These are phyloP conservation scores for Spergularia marina DNA, from an alignment of 148 eudicot genomes.

Conservation along the genomic window DNA sequence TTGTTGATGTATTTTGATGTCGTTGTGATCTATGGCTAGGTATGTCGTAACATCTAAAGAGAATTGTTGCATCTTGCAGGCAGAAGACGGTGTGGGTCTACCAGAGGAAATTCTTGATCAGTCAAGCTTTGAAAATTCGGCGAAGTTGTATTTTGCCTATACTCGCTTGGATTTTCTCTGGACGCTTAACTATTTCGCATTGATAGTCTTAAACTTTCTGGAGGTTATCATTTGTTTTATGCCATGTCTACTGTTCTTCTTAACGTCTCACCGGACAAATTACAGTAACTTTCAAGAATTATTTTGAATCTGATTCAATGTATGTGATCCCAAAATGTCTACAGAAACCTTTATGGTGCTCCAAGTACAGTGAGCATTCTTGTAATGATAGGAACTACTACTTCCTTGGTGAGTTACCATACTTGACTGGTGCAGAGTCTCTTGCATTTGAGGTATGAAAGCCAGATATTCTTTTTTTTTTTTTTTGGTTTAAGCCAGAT, in stretches of 20 bases:
- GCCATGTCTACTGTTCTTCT: background rate
- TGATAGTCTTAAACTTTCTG: conserved; percentile 62
- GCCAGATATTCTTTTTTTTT: background rate
- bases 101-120: conserved; percentile 86
- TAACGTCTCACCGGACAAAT: background rate
- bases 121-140: conserved; percentile 56
- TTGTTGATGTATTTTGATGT: background rate
- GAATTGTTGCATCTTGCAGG: conserved; percentile 53
- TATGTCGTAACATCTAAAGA: background rate
- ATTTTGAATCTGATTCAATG: background rate
- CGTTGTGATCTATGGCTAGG: conserved; percentile 4
- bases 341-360: conserved; percentile 97
- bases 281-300: background rate
- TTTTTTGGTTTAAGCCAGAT: too few species aligned
- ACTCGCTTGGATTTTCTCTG: conserved; percentile 67
- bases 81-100: conserved; percentile 90
- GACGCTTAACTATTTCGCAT: conserved; percentile 75
- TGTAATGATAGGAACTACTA: conserved; percentile 69
- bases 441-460: conserved; percentile 65
- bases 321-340: conserved; percentile 18
- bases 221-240: conserved; percentile 48
- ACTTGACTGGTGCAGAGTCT: conserved; percentile 59
- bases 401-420: conserved; percentile 85
- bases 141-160: conserved; percentile 69
- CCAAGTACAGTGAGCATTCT: conserved; percentile 34